These are phyloP conservation scores for Boeremia exigua DNA, from an alignment of 2,329 filamentous ascomycete species.

Conservation along the genomic window DNA sequence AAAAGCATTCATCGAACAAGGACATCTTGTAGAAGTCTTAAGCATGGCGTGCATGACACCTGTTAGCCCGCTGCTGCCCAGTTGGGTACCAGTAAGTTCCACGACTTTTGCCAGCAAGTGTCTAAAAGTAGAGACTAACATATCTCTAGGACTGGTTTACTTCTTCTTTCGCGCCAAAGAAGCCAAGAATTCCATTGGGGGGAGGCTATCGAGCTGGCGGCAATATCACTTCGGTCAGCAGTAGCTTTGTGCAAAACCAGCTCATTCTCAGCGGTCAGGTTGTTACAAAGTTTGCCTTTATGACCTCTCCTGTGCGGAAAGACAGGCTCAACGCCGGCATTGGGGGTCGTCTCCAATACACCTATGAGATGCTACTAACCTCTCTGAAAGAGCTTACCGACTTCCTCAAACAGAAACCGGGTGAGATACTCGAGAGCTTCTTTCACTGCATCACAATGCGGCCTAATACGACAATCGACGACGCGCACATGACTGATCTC, in stretches of 20 bases:
- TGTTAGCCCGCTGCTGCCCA: not conserved
- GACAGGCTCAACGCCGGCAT: not conserved
- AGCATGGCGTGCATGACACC: not conserved
- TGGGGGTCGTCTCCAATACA: not conserved
- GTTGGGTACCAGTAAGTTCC: not conserved
- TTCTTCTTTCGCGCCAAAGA: not conserved
- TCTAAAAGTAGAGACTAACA: not conserved
- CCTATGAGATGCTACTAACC: not conserved
- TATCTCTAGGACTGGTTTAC: not conserved
- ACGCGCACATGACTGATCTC: no score
- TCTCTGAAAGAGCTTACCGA: not conserved
- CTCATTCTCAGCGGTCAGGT: not conserved
- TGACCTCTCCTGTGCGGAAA: not conserved
- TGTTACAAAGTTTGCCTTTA: not conserved
- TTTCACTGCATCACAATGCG: not conserved
- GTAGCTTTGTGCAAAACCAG: not conserved
- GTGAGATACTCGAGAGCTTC: not conserved
- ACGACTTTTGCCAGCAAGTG: not conserved
- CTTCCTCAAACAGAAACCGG: not conserved
- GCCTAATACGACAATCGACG: not conserved
- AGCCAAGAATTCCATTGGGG: not conserved
- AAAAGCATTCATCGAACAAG: no score
- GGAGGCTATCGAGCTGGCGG: not conserved
- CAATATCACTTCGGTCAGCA: not conserved
- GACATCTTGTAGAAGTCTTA: no score